phyloP scores from a whole-genome alignment of 257 asterid genomes.

The Lantana camara region DNA sequence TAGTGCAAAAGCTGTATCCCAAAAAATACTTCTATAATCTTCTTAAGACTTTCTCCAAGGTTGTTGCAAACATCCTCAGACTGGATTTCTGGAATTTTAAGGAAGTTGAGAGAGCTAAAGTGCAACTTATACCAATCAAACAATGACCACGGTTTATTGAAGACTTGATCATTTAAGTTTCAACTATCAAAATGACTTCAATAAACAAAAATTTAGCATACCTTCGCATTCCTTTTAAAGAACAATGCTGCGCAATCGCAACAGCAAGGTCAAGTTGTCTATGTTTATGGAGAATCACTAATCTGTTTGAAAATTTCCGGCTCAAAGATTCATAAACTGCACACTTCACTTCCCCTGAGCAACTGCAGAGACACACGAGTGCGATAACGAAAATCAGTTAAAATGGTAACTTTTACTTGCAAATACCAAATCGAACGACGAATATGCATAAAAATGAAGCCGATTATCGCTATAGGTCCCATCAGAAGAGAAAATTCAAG shows the following conservation, averaged over 20 bases:
- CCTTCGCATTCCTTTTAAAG: slow-evolving; percentile 24
- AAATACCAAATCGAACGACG: slow-evolving; percentile 5
- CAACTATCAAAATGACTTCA: neutral
- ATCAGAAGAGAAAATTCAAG: slow-evolving; percentile 10
- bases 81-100: too few species aligned
- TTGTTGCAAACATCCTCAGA: neutral
- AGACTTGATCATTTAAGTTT: neutral
- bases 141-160: neutral
- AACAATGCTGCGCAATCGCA: slow-evolving; percentile 5
- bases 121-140: slow-evolving; percentile 3
- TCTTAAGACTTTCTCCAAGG: neutral
- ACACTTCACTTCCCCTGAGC: slow-evolving; percentile 32
- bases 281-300: slow-evolving; percentile 18
- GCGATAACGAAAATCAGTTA: neutral
- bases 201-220: neutral
- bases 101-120: neutral
- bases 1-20: too few species aligned
- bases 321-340: slow-evolving; percentile 24
- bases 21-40: too few species aligned
- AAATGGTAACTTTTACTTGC: neutral
- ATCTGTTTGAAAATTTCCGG: slow-evolving; percentile 3
- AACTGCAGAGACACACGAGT: slow-evolving; percentile 25
- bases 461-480: slow-evolving; percentile 12
- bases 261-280: slow-evolving; percentile 1
- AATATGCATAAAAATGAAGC: slow-evolving; percentile 14